These are phyloP conservation scores for Penicillium pulvis DNA, from an alignment of 495 filamentous ascomycete genomes.

Conservation along the genomic window DNA sequence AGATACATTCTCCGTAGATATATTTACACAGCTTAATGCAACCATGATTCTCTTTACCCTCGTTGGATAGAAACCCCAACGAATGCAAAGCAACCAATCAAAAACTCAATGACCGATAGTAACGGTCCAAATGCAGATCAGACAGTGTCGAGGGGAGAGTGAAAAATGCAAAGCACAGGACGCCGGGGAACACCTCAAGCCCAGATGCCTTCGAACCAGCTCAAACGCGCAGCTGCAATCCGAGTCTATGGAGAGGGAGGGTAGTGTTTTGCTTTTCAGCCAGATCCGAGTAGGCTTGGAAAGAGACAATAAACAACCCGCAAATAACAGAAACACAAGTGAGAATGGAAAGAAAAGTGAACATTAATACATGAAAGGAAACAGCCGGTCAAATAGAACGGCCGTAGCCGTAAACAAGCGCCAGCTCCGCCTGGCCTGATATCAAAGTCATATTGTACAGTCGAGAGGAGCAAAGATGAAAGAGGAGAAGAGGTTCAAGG, in stretches of 20 bases:
- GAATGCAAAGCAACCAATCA: slow-evolving; percentile 7
- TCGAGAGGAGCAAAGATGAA: slow-evolving; percentile 21
- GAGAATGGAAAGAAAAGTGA: slow-evolving; percentile 18
- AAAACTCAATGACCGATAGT: slow-evolving; percentile 15
- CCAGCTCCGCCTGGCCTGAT: slow-evolving; percentile 43
- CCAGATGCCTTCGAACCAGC: slow-evolving; percentile 31
- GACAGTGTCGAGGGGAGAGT: slow-evolving; percentile 39
- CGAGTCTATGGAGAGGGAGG: slow-evolving; percentile 25
- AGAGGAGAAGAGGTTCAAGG: slow-evolving; percentile 9
- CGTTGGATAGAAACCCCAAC: neutral
- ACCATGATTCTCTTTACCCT: slow-evolving; percentile 1
- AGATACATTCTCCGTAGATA: slow-evolving; percentile 20
- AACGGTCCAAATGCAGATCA: slow-evolving; percentile 37
- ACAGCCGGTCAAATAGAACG: slow-evolving; percentile 31
- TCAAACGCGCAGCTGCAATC: slow-evolving; percentile 21
- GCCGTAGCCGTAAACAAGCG: slow-evolving; percentile 34
- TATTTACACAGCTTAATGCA: slow-evolving; percentile 24
- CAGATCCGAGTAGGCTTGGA: neutral
- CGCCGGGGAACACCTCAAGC: slow-evolving; percentile 35
- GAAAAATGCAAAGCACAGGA: slow-evolving; percentile 32
- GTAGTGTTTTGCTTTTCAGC: slow-evolving; percentile 8
- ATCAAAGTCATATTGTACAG: slow-evolving; percentile 48
- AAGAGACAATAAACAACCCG: slow-evolving; percentile 14
- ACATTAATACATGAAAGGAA: slow-evolving; percentile 37
- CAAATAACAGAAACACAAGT: slow-evolving; percentile 16